A percentile compares a stretch with the other conserved stretches of the same genome.
Conservation (phyloP, 805 yeast genomes). For the Zygotorulaspora florentina region DNA sequence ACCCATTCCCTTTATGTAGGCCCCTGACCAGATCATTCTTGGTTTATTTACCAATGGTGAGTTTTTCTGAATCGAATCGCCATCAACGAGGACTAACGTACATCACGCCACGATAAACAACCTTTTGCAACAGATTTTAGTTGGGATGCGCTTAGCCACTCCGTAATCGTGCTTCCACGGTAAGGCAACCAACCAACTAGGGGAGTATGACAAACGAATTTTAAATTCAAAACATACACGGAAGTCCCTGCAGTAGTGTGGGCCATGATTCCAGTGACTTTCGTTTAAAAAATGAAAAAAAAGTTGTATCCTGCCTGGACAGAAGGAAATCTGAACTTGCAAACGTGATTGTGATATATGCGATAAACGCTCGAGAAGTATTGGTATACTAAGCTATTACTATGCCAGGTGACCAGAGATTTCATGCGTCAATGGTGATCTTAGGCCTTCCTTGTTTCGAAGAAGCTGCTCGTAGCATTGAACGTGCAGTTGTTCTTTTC, state of each 20-base stretch:
- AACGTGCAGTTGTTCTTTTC: conserved; percentile 29
- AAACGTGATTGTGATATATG: too few species aligned
- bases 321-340: neutral
- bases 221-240: neutral
- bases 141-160: too few species aligned
- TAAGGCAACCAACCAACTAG: too few species aligned
- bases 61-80: conserved; percentile 3
- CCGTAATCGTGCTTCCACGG: too few species aligned
- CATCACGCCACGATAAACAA: conserved; percentile 7
- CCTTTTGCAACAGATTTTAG: neutral
- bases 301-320: neutral
- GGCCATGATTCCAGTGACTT: neutral
- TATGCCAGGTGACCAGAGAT: neutral
- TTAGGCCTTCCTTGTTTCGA: conserved; percentile 6
- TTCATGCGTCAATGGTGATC: neutral
- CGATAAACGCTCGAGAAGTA: too few species aligned
- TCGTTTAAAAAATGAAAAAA: neutral
- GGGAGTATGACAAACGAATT: too few species aligned
- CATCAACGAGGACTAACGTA: conserved; percentile 6
- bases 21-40: conserved; percentile 8
- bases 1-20: neutral
- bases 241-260: neutral
- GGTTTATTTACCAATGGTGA: neutral
- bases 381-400: too few species aligned
- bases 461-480: conserved; percentile 26